Base-by-base conservation (phyloP, 2,329 filamentous ascomycete genomes). In the Davidsoniella eucalypti region DNA sequence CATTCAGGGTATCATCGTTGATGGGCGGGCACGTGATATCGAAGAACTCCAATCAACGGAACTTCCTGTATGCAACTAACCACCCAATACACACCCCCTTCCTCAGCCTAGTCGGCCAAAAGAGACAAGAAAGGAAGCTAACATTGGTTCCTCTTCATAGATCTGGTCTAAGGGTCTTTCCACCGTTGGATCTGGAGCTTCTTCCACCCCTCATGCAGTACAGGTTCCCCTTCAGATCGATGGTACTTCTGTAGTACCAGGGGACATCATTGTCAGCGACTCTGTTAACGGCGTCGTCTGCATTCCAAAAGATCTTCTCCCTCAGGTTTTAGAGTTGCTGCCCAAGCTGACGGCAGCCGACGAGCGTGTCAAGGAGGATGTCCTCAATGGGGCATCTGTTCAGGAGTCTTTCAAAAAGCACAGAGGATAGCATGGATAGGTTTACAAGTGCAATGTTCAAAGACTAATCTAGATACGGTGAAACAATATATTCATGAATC, bases 251-350 rank as follows among this genome's bases (percentile, higher is more conserved):
- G 61, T 72, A 45, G 60, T 56, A 16, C 69, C 65, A 61, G 80
- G 82, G 6, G 84, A 87, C 61, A 69, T 87, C 37, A 69, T 84
- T 43, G 79, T 85, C 62, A 74, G 76, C 51, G 84, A 87, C 60
- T 71, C 76, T 4, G 65, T 67, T n/a, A 82, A 85, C 55, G 83
- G 80, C 0, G 74, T 82, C 1, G 81, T 84, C 10, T 70, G 76
- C 25, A 81, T 87, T 52, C 83, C 83, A 1, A 65, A 67, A 44
- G 70, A 69, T 33, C 73, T 76, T 57, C 60, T 86, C 8, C 67
- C 70, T 9, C 69, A 73, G 44, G 74, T 85, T 17, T 58, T 84
- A 10, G 72, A 74, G 45, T 58, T 85, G 55, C 66, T 82, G 56
- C 78, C 79, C 54, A 52, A 57, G 52, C 59, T 71, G 37, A 63